Base-by-base conservation (phyloP, 2,329 filamentous ascomycete species). In the Neofusicoccum parvum region DNA sequence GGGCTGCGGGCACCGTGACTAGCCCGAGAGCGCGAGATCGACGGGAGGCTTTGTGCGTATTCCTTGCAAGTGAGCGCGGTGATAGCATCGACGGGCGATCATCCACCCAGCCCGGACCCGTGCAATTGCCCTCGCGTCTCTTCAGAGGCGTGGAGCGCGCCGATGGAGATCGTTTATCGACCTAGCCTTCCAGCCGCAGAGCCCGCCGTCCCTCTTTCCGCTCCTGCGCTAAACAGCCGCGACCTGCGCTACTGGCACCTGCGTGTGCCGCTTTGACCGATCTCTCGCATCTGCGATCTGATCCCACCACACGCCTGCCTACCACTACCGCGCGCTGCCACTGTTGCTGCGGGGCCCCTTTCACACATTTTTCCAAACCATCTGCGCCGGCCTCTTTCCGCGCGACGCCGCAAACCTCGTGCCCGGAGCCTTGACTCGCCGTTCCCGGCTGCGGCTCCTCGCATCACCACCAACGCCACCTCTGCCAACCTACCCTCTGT, bases 371-470 rank as follows among this genome's bases (percentile, higher is more conserved):
- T 14, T 37, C n/a, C 37, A 43, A 23, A 17, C 56, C 39, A 36
- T 37, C 17, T 12, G 41, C 56, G n/a, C 32, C 43, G 43, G 23
- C 23, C 23, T 36, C 23, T 59, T 14, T 17, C 23, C 37, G 53
- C 53, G 53, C 54, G 51, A 39, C 49, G 51, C 54, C 54, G 39
- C 54, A 39, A 59, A 14, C 56, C 27, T 48, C 41, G 15, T 20
- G 11, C 32, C 53, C 56, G 41, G 56, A 15, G 56, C 27, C 23
- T 59, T 48, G 56, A 60, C 56, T 60, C 56, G 56, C 56, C 56
- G 56, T 60, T 60, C 39, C 56, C 56, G 56, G 56, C 50, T 37
- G 56, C 56, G 56, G 56, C 56, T 60, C 56, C 56, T 60, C 43
- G 56, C 56, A 46, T 43, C 43, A 60, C 32, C 43, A 48, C 56